Base-by-base conservation (phyloP, 805 yeast species). In the Kurtzmaniella fragi region DNA sequence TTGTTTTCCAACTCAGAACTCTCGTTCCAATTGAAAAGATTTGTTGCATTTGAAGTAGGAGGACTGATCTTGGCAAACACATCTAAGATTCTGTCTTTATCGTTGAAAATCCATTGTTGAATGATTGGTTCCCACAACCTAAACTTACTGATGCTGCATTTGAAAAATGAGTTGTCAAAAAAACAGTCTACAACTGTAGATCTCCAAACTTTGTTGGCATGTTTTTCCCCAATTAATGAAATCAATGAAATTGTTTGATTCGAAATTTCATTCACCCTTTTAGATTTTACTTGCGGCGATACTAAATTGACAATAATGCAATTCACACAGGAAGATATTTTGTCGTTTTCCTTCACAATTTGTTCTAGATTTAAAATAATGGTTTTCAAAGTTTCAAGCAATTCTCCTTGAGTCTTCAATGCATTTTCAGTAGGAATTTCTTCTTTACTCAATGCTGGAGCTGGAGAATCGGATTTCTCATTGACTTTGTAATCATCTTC, bases 1-100 rank as follows among this genome's bases (percentile, higher is more conserved):
- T 78, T 78, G 17, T 64, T 61, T 28, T 73, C 73, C 11, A 75
- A 68, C 48, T 84, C 93, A 12, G 81, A 75, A 29, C 47, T 54
- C 41, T 84, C 88, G 43, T 79, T 82, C 80, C 90, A 82, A 28
- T 75, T 80, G 59, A 86, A 87, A 4, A 84, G 64, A 15, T 81
- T 79, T 2, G 84, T 61, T 8, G 70, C 59, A 16, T 78, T 64
- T 3, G 81, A 74, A 38, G 71, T 70, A 23, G 50, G 44, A 2
- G 69, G 62, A 1, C 63, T 54, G 8, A 65, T 48, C 41, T 61
- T 46, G 28, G 56, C 28, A 28, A 77, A 49, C 33, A 79, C 57
- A 11, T 84, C 91, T 1, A 53, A 49, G 39, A 84, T 53, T 34
- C 75, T 76, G 3, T 80, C 89, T 30, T 75, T 74, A 41, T 84